phyloP scores from a whole-genome alignment of 768 basidiomycete genomes.

The Auricularia sp. region DNA sequence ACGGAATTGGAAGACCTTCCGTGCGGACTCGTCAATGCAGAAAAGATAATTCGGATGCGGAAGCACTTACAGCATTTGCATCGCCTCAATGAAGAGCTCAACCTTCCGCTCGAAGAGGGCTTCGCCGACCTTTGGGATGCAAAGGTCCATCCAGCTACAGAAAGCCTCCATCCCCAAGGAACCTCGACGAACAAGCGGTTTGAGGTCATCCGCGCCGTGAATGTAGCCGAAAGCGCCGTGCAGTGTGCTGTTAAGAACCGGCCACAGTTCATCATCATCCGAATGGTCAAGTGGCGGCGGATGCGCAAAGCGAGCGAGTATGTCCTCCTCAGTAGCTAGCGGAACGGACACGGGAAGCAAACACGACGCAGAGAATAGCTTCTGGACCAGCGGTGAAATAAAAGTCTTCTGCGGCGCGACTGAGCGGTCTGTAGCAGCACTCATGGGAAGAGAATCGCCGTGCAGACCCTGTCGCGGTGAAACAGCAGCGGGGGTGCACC shows the following conservation, averaged over 20 bases:
- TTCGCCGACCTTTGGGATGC: neutral
- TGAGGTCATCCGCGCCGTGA: neutral
- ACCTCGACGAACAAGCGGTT: neutral
- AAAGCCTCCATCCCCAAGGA: neutral
- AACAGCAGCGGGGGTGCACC: neutral
- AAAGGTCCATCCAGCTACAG: neutral
- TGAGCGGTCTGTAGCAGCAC: neutral
- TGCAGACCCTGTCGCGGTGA: neutral
- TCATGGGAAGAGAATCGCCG: no score
- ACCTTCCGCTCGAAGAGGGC: neutral
- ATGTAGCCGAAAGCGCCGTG: neutral
- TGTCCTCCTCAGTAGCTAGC: neutral
- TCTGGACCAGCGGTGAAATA: neutral
- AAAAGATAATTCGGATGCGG: neutral
- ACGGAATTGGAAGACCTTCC: no score
- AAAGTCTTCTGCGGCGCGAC: neutral
- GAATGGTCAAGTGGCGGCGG: neutral
- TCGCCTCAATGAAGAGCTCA: neutral
- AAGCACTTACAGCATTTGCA: neutral
- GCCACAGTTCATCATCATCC: neutral
- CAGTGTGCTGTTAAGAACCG: neutral
- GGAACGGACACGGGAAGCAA: neutral
- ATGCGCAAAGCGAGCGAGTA: neutral
- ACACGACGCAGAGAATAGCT: neutral
- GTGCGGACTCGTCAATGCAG: no score